A percentile compares a stretch with the other conserved stretches of the same genome.
phyloP scores from a whole-genome alignment of 768 basidiomycete species.

The Rhizopogon rudus region DNA sequence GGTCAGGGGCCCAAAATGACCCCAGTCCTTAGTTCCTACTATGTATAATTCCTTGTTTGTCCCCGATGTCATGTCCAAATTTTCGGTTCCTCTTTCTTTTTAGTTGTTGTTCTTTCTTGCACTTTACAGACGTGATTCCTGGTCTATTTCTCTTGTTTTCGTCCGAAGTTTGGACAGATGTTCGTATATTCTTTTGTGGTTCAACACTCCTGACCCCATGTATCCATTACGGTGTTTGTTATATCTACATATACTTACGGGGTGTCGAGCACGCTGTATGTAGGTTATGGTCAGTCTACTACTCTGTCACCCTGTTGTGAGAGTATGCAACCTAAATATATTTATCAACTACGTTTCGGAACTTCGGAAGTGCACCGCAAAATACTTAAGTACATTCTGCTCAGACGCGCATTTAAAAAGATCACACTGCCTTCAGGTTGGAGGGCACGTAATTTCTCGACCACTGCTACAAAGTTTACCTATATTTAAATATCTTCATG shows the following conservation, averaged over 20 bases:
- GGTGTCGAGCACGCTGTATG: slow-evolving; percentile 23
- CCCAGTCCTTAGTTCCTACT: slow-evolving; percentile 1
- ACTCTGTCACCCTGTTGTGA: slow-evolving; percentile 2
- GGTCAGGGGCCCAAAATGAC: slow-evolving; percentile 51
- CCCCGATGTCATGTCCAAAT: slow-evolving; percentile 4
- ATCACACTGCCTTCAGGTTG: no score
- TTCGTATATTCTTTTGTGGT: background rate
- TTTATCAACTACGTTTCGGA: background rate
- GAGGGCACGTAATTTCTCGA: background rate
- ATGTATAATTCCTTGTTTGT: slow-evolving; percentile 7
- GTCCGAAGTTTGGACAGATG: background rate
- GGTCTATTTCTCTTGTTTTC: background rate
- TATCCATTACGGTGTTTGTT: slow-evolving; percentile 25
- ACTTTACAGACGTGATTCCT: slow-evolving; percentile 4
- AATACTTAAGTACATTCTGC: no score
- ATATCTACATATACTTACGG: slow-evolving; percentile 28
- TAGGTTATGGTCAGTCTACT: slow-evolving; percentile 25
- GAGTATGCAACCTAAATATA: background rate
- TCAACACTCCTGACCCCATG: slow-evolving; percentile 11
- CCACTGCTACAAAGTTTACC: background rate
- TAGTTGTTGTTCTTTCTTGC: slow-evolving; percentile 5
- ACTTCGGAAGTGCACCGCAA: no score
- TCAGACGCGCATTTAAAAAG: no score
- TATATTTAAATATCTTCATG: background rate
- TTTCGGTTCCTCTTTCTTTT: slow-evolving; percentile 5